phyloP scores from a whole-genome alignment of 805 yeast species.

The Yarrowia divulgata region DNA sequence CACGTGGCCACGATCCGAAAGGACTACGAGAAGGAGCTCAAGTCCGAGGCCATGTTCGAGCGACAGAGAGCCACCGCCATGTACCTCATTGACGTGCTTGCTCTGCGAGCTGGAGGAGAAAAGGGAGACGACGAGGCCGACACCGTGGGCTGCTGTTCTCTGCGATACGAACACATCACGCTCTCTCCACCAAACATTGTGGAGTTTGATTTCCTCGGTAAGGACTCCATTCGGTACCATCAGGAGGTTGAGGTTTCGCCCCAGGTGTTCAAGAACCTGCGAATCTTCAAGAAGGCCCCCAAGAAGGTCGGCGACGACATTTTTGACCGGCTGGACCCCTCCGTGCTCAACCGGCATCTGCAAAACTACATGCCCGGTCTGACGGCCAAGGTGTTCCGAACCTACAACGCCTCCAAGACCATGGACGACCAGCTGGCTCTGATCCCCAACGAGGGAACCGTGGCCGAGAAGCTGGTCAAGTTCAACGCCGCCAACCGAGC shows the following conservation, averaged over 20 bases:
- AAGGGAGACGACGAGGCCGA: slow-evolving; percentile 98
- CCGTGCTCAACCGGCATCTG: slow-evolving; percentile 80
- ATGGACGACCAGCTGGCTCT: slow-evolving; percentile 94
- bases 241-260: slow-evolving; percentile 91
- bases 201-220: slow-evolving; percentile 91
- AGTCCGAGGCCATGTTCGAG: slow-evolving; percentile 77
- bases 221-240: slow-evolving; percentile 88
- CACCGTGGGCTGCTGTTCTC: slow-evolving; percentile 96
- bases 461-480: slow-evolving; percentile 83
- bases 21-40: slow-evolving; percentile 75
- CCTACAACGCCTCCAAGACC: slow-evolving; percentile 93
- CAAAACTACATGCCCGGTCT: slow-evolving; percentile 91
- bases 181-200: slow-evolving; percentile 85
- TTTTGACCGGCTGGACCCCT: slow-evolving; percentile 88
- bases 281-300: slow-evolving; percentile 86
- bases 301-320: slow-evolving; percentile 91
- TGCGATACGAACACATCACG: slow-evolving; percentile 87
- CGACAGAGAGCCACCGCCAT: slow-evolving; percentile 95
- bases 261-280: slow-evolving; percentile 90
- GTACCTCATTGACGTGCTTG: slow-evolving; percentile 88
- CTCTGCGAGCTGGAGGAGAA: slow-evolving; percentile 97
- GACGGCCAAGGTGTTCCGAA: slow-evolving; percentile 97
- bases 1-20: slow-evolving; percentile 75
- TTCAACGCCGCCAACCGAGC: slow-evolving; percentile 95
- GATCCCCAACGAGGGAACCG: slow-evolving; percentile 85